Evolutionary conservation across 208 protist species (phyloP).

Genomic region (Trypanosoma cruzi): DNA sequence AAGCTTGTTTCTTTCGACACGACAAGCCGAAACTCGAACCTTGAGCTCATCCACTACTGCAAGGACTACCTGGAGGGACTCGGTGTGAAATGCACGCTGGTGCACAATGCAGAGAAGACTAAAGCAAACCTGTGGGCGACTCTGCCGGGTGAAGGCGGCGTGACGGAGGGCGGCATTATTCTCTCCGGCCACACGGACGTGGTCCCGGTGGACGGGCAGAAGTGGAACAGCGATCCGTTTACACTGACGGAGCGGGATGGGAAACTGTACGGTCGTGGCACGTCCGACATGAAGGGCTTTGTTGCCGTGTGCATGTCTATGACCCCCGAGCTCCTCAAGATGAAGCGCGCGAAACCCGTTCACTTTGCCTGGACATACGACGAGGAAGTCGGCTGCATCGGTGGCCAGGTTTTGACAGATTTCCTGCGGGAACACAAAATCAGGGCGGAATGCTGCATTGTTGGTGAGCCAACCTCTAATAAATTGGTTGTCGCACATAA

Average conservation of each 20-base stretch:
- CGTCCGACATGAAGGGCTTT: conserved; percentile 69
- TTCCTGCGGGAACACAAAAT: conserved; percentile 33
- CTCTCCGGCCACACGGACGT: conserved; percentile 63
- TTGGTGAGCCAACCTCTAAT: conserved; percentile 58
- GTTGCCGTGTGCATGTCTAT: conserved; percentile 57
- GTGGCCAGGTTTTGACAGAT: conserved; percentile 37
- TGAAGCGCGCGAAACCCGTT: conserved; percentile 41
- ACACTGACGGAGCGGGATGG: conserved; percentile 34
- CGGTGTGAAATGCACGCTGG: conserved; percentile 11
- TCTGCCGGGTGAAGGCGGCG: conserved; percentile 35
- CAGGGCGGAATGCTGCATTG: conserved; percentile 49
- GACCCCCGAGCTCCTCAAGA: conserved; percentile 40
- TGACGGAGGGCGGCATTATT: conserved; percentile 46
- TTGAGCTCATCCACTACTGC: conserved; percentile 45
- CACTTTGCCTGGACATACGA: conserved; percentile 40
- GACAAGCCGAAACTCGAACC: conserved; percentile 50
- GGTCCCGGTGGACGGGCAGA: conserved; percentile 56
- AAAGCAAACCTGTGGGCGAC: conserved; percentile 59
- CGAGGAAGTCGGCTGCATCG: conserved; percentile 53
- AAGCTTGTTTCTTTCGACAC: conserved; percentile 53
- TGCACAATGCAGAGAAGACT: conserved; percentile 35
- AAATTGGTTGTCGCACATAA: conserved; percentile 61
- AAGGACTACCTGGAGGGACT: conserved; percentile 19
- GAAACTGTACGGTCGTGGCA: conserved; percentile 57
- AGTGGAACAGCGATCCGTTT: conserved; percentile 52